A percentile compares a stretch with the other conserved stretches of the same genome.
Conservation (phyloP, 129 eudicot species). For the Tagetes patula region DNA sequence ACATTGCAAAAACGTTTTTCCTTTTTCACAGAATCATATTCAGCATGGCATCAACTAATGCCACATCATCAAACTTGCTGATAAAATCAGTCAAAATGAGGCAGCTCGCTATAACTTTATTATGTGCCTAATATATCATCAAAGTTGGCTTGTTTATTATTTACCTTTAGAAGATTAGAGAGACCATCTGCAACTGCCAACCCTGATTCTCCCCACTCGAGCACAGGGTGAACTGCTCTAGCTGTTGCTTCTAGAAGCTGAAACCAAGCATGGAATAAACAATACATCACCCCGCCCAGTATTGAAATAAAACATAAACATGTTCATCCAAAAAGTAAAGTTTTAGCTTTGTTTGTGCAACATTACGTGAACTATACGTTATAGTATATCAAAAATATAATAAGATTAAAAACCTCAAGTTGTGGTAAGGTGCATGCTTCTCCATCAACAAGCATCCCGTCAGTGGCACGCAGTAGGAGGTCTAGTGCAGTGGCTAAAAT, state of each 20-base stretch:
- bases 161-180: conserved; percentile 82
- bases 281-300: not conserved
- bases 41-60: no score
- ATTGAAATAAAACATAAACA: not conserved
- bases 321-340: not conserved
- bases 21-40: no score
- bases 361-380: not conserved
- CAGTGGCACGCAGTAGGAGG: conserved; percentile 94
- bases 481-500: conserved; percentile 84
- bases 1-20: no score
- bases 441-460: conserved; percentile 97
- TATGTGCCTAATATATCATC: not conserved
- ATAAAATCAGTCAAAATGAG: no score
- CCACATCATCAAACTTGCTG: no score
- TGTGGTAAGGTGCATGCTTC: conserved; percentile 97
- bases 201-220: conserved; percentile 97
- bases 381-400: not conserved
- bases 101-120: no score
- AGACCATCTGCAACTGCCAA: conserved; percentile 90
- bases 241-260: conserved; percentile 98
- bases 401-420: conserved; percentile 59
- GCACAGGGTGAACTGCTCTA: conserved; percentile 87
- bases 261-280: conserved; percentile 8
- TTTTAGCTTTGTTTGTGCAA: not conserved
- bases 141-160: not conserved